These are phyloP conservation scores for Eucalyptus polyanthemos DNA, from an alignment of 345 rosid species.

Conservation along the genomic window DNA sequence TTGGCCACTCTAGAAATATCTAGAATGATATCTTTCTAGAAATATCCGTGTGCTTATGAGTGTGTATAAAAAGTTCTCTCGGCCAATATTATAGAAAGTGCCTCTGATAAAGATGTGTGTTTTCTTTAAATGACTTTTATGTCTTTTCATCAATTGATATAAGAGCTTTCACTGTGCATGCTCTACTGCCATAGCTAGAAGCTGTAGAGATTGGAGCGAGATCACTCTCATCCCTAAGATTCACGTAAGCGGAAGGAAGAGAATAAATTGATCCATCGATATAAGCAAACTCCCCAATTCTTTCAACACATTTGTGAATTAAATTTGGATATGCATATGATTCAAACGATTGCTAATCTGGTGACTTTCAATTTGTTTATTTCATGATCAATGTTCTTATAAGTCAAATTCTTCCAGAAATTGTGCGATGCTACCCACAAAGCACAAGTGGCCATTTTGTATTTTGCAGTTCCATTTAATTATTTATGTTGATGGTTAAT, in stretches of 20 bases:
- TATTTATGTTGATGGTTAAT: no score
- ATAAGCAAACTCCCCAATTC: not conserved
- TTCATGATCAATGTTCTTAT: no score
- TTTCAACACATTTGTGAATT: not conserved
- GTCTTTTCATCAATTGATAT: not conserved
- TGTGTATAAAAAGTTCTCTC: not conserved
- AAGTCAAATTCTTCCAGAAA: no score
- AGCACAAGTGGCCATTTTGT: no score
- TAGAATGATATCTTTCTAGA: no score
- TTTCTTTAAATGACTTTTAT: not conserved
- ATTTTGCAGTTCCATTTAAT: no score
- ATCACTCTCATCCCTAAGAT: not conserved
- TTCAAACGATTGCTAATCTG: not conserved
- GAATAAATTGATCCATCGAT: not conserved
- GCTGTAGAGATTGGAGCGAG: constrained; percentile 3
- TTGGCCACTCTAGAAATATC: not conserved
- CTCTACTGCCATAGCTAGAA: not conserved
- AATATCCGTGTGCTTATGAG: not conserved
- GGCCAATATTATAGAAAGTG: not conserved
- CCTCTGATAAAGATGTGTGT: not conserved
- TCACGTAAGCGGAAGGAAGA: not conserved
- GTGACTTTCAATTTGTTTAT: no score
- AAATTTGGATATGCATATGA: not conserved
- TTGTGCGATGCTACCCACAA: no score
- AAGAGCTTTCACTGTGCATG: accelerated